Conservation (phyloP, 495 filamentous ascomycete species). For the Talaromyces proteolyticus region DNA sequence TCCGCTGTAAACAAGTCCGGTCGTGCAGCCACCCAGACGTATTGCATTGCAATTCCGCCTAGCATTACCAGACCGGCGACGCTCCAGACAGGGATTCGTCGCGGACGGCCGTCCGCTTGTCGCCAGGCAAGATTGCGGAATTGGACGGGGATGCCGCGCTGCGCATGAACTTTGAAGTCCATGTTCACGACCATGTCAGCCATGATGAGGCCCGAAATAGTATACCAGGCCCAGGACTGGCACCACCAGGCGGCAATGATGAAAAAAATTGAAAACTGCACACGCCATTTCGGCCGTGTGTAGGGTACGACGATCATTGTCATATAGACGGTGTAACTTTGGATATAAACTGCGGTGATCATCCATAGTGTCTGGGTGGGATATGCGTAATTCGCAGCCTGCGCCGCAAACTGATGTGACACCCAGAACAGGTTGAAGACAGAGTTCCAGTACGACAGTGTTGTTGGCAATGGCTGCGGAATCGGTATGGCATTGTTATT, state of each 20-base stretch:
- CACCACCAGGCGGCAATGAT: slow-evolving; percentile 32
- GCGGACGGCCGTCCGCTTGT: background rate
- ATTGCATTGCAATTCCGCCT: slow-evolving; percentile 23
- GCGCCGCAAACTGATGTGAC: slow-evolving; percentile 12
- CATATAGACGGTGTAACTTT: slow-evolving; percentile 31
- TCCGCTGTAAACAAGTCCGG: slow-evolving; percentile 19
- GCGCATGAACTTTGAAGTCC: slow-evolving; percentile 18
- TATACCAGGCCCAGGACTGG: slow-evolving; percentile 30
- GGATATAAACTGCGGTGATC: slow-evolving; percentile 23
- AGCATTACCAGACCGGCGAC: slow-evolving; percentile 14
- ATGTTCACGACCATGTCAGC: slow-evolving; percentile 28
- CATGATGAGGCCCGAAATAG: slow-evolving; percentile 23
- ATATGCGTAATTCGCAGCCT: slow-evolving; percentile 24
- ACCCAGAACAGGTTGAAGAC: slow-evolving; percentile 33
- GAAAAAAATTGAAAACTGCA: slow-evolving; percentile 20
- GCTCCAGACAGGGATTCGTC: slow-evolving; percentile 13
- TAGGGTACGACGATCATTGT: slow-evolving; percentile 29
- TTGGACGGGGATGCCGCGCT: slow-evolving; percentile 10
- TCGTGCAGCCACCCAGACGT: slow-evolving; percentile 22
- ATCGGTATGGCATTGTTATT: slow-evolving; percentile 16
- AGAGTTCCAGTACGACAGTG: slow-evolving; percentile 26
- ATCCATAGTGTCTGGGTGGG: slow-evolving; percentile 28
- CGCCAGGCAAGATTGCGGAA: background rate
- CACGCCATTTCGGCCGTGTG: slow-evolving; percentile 22
- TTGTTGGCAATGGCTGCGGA: slow-evolving; percentile 16